These are phyloP conservation scores for Saussurea involucrata DNA, from an alignment of 129 eudicot genomes.

Conservation along the genomic window DNA sequence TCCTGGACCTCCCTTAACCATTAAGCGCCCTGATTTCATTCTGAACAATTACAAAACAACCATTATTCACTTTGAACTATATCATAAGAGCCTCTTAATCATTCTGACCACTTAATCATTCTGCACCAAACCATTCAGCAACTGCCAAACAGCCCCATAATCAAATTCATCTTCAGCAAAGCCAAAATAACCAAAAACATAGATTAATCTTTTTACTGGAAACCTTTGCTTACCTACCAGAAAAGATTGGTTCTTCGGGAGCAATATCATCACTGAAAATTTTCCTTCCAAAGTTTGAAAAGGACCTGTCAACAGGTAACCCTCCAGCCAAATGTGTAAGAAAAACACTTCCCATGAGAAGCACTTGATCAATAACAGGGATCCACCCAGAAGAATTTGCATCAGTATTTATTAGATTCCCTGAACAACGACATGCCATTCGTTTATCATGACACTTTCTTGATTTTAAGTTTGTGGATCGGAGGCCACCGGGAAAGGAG, in stretches of 20 bases:
- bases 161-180: neutral
- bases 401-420: constrained; percentile 33
- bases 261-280: constrained; percentile 22
- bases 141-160: too few relatives aligned
- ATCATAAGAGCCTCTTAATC: too few relatives aligned
- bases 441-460: constrained; percentile 14
- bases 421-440: constrained; percentile 37
- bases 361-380: constrained; percentile 57
- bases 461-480: constrained; percentile 3
- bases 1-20: too few relatives aligned
- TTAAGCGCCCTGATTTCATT: too few relatives aligned
- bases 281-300: constrained; percentile 20
- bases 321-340: constrained; percentile 76
- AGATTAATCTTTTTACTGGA: constrained; percentile 21
- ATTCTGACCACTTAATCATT: too few relatives aligned
- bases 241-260: constrained; percentile 42
- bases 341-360: constrained; percentile 54
- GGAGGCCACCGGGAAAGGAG: constrained; percentile 20
- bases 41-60: too few relatives aligned
- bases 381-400: constrained; percentile 50
- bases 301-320: constrained; percentile 40
- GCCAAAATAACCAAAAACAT: neutral
- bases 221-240: constrained; percentile 83
- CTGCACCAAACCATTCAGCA: too few relatives aligned
- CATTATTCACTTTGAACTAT: too few relatives aligned